Evolutionary conservation across 2,329 filamentous ascomycete species (phyloP), one percentile per base, ranked within the genome.

Genomic region (Colletotrichum nymphaeae): DNA sequence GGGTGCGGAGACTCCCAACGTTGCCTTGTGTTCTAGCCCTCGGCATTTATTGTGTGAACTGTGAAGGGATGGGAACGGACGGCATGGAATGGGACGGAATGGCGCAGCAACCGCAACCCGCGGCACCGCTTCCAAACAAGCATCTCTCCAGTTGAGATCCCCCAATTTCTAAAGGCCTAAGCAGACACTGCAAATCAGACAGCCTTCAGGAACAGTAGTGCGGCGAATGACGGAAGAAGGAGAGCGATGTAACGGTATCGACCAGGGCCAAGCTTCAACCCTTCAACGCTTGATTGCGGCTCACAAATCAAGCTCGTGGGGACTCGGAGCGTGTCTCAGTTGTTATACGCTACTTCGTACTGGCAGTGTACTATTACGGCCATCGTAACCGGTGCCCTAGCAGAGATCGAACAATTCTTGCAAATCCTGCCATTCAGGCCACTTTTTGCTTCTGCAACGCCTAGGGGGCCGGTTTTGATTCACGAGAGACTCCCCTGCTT

Each of bases 71-170:
- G 56, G 49, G 55, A 65, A 62, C 67, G 62, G 60, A 65, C 66
- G 66, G 66, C 42, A 73, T 63, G 59, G 66, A 35, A 59, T 59
- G 66, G 65, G 55, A 49, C 49, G 70, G 70, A 65, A 70, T 65
- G 71, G 71, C 71, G 71, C 55, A 73, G 60, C 67, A 57, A 30
- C 30, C 69, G 46, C 32, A 52, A 37, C 67, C 63, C 63, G 52
- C 63, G 63, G 62, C 12, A 24, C 52, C 56, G 26, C 42, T 52
- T 32, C 55, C 24, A 70, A 65, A 66, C 71, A 73, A 62, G 59
- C 67, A 57, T 52, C 56, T 52, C 26, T 26, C 19, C 22, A 24
- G 58, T 32, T 14, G 26, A 30, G 37, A 22, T 22, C 46, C 28
- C 28, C 60, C 11, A 19, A 28, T 42, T 19, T 12, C 52, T 8